phyloP scores from a whole-genome alignment of 345 rosid genomes.

The Populus davidiana region DNA sequence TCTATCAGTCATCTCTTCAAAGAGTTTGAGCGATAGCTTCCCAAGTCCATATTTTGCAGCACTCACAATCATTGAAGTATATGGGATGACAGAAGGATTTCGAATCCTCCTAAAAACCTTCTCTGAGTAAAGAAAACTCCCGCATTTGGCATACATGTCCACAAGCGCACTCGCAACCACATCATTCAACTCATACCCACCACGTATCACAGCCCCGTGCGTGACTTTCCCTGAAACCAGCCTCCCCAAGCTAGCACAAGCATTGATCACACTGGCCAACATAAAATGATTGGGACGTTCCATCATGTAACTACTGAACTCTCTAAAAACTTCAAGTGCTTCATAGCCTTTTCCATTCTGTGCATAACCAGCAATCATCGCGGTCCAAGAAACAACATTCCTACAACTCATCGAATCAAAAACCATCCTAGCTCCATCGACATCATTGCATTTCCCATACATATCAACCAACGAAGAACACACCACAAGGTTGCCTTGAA shows the following conservation, averaged over 20 bases:
- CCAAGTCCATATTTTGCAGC: slow-evolving; percentile 60
- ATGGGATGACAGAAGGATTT: slow-evolving; percentile 55
- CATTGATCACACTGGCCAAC: slow-evolving; percentile 67
- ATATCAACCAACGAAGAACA: slow-evolving; percentile 76
- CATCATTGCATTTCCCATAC: slow-evolving; percentile 86
- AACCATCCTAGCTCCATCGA: slow-evolving; percentile 58
- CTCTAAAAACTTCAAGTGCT: slow-evolving; percentile 57
- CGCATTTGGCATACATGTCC: slow-evolving; percentile 86
- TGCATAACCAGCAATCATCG: slow-evolving; percentile 62
- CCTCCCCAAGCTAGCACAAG: slow-evolving; percentile 69
- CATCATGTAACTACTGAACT: slow-evolving; percentile 23
- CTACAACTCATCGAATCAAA: slow-evolving; percentile 53
- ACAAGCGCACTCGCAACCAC: slow-evolving; percentile 66
- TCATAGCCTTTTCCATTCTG: slow-evolving; percentile 70
- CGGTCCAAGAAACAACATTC: slow-evolving; percentile 77
- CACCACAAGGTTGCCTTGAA: slow-evolving; percentile 48
- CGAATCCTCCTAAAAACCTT: slow-evolving; percentile 49
- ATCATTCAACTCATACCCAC: slow-evolving; percentile 40
- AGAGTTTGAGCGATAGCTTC: slow-evolving; percentile 37
- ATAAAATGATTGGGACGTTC: slow-evolving; percentile 56
- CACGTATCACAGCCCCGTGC: slow-evolving; percentile 58
- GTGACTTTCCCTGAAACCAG: slow-evolving; percentile 52
- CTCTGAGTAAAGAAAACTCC: slow-evolving; percentile 50
- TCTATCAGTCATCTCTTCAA: slow-evolving; percentile 51
- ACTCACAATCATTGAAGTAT: slow-evolving; percentile 70